A percentile compares a stretch with the other conserved stretches of the same genome.
Conservation (phyloP, 2,329 filamentous ascomycete species). For the Paecilomyces sp. region DNA sequence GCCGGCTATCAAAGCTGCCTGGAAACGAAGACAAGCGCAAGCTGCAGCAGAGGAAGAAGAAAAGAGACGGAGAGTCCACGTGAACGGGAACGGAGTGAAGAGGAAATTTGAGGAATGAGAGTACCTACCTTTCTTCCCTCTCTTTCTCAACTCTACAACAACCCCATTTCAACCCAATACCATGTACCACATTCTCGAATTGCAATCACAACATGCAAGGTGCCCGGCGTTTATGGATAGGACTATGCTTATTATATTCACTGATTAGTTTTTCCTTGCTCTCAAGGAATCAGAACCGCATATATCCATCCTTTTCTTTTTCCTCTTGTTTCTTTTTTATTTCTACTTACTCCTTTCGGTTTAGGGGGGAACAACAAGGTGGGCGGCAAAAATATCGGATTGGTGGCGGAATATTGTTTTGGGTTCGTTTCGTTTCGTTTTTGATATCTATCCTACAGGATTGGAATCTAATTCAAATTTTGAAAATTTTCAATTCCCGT, state of each 20-base stretch:
- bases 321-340: neutral
- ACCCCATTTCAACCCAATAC: neutral
- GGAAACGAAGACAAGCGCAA: conserved; percentile 59
- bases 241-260: neutral
- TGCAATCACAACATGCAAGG: neutral
- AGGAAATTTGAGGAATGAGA: conserved; percentile 35
- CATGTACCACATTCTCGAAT: neutral
- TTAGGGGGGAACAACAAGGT: neutral
- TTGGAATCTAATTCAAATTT: neutral
- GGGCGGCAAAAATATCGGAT: neutral
- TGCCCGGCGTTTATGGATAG: neutral
- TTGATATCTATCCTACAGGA: neutral
- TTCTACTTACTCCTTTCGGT: neutral
- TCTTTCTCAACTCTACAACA: neutral
- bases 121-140: neutral
- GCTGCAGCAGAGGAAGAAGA: conserved; percentile 15
- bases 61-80: conserved; percentile 15
- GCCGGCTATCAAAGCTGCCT: conserved; percentile 66
- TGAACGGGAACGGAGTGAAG: conserved; percentile 29
- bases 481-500: neutral
- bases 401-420: neutral
- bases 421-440: neutral
- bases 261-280: neutral
- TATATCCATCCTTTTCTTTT: neutral
- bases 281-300: neutral